Percentiles rank a stretch among this genome's conserved stretches.
These are phyloP conservation scores for Pythium brassicae DNA, from an alignment of 352 stramenopile genomes.

Conservation along the genomic window DNA sequence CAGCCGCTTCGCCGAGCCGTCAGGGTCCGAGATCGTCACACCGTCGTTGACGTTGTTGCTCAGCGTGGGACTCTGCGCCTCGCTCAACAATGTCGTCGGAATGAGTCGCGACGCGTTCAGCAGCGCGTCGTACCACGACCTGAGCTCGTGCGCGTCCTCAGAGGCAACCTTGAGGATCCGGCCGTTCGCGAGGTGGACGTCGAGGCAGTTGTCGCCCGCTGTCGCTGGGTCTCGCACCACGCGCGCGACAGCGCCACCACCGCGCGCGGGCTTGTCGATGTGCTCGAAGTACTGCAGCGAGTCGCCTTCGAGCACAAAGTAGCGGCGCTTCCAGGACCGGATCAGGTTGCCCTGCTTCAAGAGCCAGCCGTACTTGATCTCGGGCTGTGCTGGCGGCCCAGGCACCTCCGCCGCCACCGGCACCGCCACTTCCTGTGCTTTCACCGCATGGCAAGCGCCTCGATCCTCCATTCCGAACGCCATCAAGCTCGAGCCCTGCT, in stretches of 20 bases:
- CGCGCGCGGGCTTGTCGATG: slow-evolving; percentile 28
- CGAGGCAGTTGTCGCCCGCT: slow-evolving; percentile 23
- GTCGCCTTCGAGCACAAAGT: slow-evolving; percentile 54
- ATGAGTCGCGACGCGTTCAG: slow-evolving; percentile 14
- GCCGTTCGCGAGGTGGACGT: slow-evolving; percentile 43
- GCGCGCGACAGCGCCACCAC: slow-evolving; percentile 38
- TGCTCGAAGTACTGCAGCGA: slow-evolving; percentile 53
- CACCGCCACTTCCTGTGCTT: background rate
- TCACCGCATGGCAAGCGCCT: too few species aligned
- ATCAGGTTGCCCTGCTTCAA: slow-evolving; percentile 41
- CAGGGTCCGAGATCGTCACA: slow-evolving; percentile 7
- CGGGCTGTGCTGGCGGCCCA: background rate
- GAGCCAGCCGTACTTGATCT: slow-evolving; percentile 56
- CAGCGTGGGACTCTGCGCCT: background rate
- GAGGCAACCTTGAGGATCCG: slow-evolving; percentile 42
- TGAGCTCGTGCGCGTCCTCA: slow-evolving; percentile 37
- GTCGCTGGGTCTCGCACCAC: slow-evolving; percentile 30
- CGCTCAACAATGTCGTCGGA: background rate
- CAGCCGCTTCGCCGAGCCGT: background rate
- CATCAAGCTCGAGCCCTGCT: background rate
- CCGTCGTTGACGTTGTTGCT: slow-evolving; percentile 17
- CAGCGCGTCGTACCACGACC: slow-evolving; percentile 47
- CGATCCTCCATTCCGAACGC: too few species aligned
- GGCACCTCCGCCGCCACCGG: background rate
- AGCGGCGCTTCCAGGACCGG: slow-evolving; percentile 62